These are phyloP conservation scores for Taphrina flavorubra DNA, from an alignment of 1,139 yeast species.

Conservation along the genomic window DNA sequence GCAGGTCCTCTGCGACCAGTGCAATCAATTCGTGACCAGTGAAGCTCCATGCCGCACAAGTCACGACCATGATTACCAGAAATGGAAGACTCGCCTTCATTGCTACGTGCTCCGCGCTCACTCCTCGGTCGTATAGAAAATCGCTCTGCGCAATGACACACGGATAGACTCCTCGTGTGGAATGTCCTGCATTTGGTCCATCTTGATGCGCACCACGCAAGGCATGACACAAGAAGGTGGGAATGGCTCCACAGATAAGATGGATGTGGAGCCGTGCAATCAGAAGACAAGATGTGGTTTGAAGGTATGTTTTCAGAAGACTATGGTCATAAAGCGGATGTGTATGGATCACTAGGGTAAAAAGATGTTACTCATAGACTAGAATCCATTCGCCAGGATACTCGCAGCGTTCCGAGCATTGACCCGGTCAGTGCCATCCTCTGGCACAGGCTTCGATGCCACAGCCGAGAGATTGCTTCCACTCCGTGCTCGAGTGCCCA, in stretches of 20 bases:
- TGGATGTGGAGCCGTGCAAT: constrained; percentile 5
- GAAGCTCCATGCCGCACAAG: constrained; percentile 19
- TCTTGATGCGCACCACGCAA: too few relatives aligned
- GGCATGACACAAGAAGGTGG: too few relatives aligned
- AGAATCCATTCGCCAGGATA: constrained; percentile 21
- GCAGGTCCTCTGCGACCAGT: constrained; percentile 20
- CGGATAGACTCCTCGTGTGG: too few relatives aligned
- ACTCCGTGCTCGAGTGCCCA: constrained; percentile 4
- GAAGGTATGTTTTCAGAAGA: too few relatives aligned
- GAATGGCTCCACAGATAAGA: constrained; percentile 4
- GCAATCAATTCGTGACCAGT: constrained; percentile 38
- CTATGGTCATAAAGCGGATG: too few relatives aligned
- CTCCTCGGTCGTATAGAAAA: too few relatives aligned
- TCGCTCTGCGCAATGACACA: too few relatives aligned
- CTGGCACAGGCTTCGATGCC: not conserved
- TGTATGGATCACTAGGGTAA: too few relatives aligned
- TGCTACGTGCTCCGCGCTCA: not conserved
- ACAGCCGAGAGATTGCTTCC: constrained; percentile 7
- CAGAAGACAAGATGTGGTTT: too few relatives aligned
- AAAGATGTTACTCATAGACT: not conserved
- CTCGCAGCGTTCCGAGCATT: constrained; percentile 39
- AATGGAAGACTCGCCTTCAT: not conserved
- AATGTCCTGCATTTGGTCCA: too few relatives aligned
- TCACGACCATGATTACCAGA: not conserved
- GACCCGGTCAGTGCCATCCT: constrained; percentile 21